Percentiles rank a stretch among this genome's conserved stretches.
Evolutionary conservation across 2,329 filamentous ascomycete genomes (phyloP).

Genomic region (Xenoacremonium recifei): DNA sequence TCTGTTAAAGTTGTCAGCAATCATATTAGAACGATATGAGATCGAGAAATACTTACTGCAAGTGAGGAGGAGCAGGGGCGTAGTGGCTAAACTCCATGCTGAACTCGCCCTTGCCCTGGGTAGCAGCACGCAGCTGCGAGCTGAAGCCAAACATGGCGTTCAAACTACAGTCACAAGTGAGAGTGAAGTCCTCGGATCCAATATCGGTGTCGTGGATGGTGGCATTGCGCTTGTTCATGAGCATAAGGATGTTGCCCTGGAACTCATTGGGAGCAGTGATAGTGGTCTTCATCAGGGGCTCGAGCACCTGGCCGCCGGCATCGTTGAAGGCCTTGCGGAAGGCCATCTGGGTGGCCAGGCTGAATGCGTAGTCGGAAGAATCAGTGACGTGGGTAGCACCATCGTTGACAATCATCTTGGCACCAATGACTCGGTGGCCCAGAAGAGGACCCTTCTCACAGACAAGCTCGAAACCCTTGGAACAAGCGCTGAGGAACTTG

Average conservation of each 20-base stretch:
- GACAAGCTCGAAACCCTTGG: slow-evolving; percentile 85
- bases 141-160: slow-evolving; percentile 99
- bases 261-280: slow-evolving; percentile 96
- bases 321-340: slow-evolving; percentile 91
- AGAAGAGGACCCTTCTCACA: slow-evolving; percentile 87
- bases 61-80: slow-evolving; percentile 76
- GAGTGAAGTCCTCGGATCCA: slow-evolving; percentile 88
- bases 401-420: slow-evolving; percentile 90
- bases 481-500: slow-evolving; percentile 92
- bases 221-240: slow-evolving; percentile 95
- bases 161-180: slow-evolving; percentile 87
- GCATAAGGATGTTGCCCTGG: slow-evolving; percentile 90
- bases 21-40: background rate
- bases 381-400: slow-evolving; percentile 97
- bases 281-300: slow-evolving; percentile 97
- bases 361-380: slow-evolving; percentile 96
- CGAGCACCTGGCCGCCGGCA: slow-evolving; percentile 79
- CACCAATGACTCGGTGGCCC: slow-evolving; percentile 88
- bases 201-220: slow-evolving; percentile 95
- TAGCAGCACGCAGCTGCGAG: slow-evolving; percentile 84
- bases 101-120: slow-evolving; percentile 98
- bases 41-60: slow-evolving; percentile 66
- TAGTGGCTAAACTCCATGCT: slow-evolving; percentile 99
- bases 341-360: slow-evolving; percentile 88
- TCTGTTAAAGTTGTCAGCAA: slow-evolving; percentile 32